Base-by-base conservation (phyloP, 805 yeast genomes). In the Diddensiella santjacobensis region DNA sequence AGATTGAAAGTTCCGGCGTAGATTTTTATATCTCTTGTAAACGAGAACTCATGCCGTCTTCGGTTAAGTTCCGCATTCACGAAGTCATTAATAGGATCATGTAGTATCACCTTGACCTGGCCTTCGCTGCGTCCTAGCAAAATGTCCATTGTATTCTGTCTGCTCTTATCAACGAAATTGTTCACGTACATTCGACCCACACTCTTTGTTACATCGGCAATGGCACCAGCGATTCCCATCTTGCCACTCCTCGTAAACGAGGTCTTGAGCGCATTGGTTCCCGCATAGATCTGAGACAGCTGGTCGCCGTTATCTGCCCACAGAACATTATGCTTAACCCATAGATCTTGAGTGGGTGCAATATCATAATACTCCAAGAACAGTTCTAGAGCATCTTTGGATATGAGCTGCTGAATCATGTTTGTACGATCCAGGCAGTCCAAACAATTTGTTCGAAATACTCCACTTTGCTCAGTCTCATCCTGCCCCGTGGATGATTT, bases 231-330 rank as follows among this genome's bases (percentile, higher is more conserved):
- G 47, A 93, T 69, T 39, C 91, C 88, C 97, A 90, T 89, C 60
- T 90, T 91, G 20, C 99, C 99, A 23, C 87, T 83, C 62, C 99
- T 78, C 1, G 98, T 87, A 61, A 85, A 93, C 3, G 96, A 88
- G 0, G 96, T 87, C 66, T 93, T 93, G 53, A 93, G 73, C 0
- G 99, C 99, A 52, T 95, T 95, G 0, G 99, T 93, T 23, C 99
- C 98, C 0, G 99, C 91, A 67, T 93, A 93, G 15, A 93, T 91
- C 63, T 87, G 95, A 2, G 96, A 87, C 3, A 93, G 82, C 56
- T 88, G 96, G 66, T 93, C 99, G 48, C 99, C 99, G 65, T 93
- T 93, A 65, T 93, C 96, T 1, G 99, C 99, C 99, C 99, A 93
- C 17, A 93, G 69, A 4, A 86, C 78, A 56, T 90, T 87, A 56